Base-by-base conservation (phyloP, 2,329 filamentous ascomycete species). In the Diaporthe velutina region DNA sequence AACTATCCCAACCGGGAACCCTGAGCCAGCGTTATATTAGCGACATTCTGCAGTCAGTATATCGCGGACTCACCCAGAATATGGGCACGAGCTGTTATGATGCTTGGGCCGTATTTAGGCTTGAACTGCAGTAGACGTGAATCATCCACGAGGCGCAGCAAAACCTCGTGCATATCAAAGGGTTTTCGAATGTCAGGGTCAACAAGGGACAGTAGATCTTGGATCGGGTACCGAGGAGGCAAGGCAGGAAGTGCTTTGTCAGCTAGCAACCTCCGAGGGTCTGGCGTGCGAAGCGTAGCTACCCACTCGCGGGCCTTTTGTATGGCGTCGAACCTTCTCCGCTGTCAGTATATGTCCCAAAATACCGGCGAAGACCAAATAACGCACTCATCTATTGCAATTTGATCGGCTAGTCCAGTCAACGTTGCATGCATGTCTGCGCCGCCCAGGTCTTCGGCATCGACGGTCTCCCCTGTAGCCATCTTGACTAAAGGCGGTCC, bases 251-350 rank as follows among this genome's bases (percentile, higher is more conserved):
- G n/a, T 4, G 55, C 22, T 19, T 38, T 58, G 33, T 58, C 30
- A 22, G 19, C 30, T 6, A 38, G 38, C 33, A n/a, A 13, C 5
- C 28, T 25, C n/a, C 30, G 55, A 10, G 30, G 55, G 17, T 58
- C 33, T 19, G 33, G 55, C 30, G 10, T n/a, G 19, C 33, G 55
- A 35, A 58, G 33, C 33, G 33, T 58, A 58, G 33, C 55, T 7
- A 58, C 55, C 55, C 55, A 58, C 33, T 58, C 55, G 13, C 55
- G 55, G 19, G 55, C 55, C 10, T 58, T 58, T 38, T 58, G 55
- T 22, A 58, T 58, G 19, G 55, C 55, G 22, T 58, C 55, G 22
- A 58, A 58, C 22, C 55, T 58, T n/a, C 5, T n/a, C 19, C 19
- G 8, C 6, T 45, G 42, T 45, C 42, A 45, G 42, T n/a, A n/a